Conservation (phyloP, 768 basidiomycete genomes). For the Steccherinum ochraceum region DNA sequence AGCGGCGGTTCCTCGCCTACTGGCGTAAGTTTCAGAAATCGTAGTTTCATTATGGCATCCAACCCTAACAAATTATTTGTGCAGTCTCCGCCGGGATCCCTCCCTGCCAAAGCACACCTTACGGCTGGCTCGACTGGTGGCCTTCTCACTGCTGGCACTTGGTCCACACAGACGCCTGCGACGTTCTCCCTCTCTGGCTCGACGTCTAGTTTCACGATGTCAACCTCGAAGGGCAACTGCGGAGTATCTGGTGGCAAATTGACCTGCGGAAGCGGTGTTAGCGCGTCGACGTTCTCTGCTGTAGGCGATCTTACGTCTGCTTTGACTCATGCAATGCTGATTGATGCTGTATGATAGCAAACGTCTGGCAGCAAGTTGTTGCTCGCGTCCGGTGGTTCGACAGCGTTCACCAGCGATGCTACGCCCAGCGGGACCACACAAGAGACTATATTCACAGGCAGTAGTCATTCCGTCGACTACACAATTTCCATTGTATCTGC, state of each 20-base stretch:
- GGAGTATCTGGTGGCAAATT: constrained; percentile 41
- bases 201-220: constrained; percentile 47
- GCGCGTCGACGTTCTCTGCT: constrained; percentile 41
- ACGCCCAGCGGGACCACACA: constrained; percentile 44
- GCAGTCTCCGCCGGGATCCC: too few relatives aligned
- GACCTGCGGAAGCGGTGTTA: constrained; percentile 45
- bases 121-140: constrained; percentile 40
- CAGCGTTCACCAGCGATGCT: constrained; percentile 42
- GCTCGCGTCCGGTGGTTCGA: constrained; percentile 43
- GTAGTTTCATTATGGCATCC: too few relatives aligned
- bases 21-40: constrained; percentile 8
- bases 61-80: too few relatives aligned
- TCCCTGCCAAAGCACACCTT: constrained; percentile 45
- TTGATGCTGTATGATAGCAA: constrained; percentile 26
- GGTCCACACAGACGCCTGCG: constrained; percentile 56
- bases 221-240: constrained; percentile 53
- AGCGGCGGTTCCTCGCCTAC: constrained; percentile 12
- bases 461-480: constrained; percentile 18
- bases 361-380: constrained; percentile 41
- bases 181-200: constrained; percentile 46
- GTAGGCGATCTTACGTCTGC: constrained; percentile 36
- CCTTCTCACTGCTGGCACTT: constrained; percentile 48
- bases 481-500: constrained; percentile 21
- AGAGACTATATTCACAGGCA: constrained; percentile 28
- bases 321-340: background rate